These are phyloP conservation scores for Lasiosphaeriaceae sp. DNA, from an alignment of 495 filamentous ascomycete species.

Conservation along the genomic window DNA sequence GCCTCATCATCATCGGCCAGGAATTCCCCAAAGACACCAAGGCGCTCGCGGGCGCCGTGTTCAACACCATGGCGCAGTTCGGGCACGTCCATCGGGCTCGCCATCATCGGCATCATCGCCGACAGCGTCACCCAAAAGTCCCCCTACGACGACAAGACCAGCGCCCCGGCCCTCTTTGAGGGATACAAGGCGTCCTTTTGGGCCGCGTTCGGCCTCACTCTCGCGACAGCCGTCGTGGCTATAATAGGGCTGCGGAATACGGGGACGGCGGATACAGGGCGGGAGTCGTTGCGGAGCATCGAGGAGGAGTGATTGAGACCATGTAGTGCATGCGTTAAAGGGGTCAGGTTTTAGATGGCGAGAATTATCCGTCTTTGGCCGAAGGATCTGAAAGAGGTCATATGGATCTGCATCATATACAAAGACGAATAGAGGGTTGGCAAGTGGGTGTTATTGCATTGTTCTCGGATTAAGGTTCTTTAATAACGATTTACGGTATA, in stretches of 20 bases:
- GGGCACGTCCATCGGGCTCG: slow-evolving; percentile 57
- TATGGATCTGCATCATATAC: no score
- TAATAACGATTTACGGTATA: no score
- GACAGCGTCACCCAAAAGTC: slow-evolving; percentile 41
- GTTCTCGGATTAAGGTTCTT: no score
- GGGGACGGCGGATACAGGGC: neutral
- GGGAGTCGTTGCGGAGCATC: no score
- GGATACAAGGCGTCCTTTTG: slow-evolving; percentile 61
- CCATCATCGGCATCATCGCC: slow-evolving; percentile 54
- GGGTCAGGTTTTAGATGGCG: no score
- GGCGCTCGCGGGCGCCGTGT: slow-evolving; percentile 60
- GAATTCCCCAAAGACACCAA: slow-evolving; percentile 55
- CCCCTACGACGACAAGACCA: slow-evolving; percentile 25
- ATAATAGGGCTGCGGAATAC: neutral
- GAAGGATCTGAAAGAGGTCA: no score
- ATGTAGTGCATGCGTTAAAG: no score
- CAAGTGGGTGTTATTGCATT: no score
- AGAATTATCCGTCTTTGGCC: no score
- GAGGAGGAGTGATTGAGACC: no score
- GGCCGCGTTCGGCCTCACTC: slow-evolving; percentile 35
- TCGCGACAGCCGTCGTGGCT: slow-evolving; percentile 3
- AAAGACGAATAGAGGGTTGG: no score
- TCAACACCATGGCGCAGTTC: slow-evolving; percentile 60
- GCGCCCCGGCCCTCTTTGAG: slow-evolving; percentile 42
- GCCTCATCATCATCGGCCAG: slow-evolving; percentile 59